phyloP scores from a whole-genome alignment of 768 basidiomycete species.

The Suillus paluster region DNA sequence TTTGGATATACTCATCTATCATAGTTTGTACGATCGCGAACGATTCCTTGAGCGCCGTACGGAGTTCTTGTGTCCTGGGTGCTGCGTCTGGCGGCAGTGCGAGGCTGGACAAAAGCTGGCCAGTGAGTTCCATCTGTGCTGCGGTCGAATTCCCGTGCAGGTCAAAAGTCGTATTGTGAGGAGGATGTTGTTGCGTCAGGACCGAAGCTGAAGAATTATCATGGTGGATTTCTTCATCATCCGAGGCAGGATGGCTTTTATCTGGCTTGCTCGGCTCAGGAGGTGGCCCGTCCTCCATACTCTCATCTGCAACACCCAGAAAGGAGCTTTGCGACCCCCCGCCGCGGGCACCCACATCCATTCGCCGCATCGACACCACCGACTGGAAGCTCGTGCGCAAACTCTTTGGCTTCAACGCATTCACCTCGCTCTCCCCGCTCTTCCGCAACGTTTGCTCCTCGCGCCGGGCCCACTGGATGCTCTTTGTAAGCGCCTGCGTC shows the following conservation, averaged over 20 bases:
- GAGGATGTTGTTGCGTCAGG: slow-evolving; percentile 47
- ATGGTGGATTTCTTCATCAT: slow-evolving; percentile 37
- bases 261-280: not conserved
- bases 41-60: slow-evolving; percentile 63
- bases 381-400: slow-evolving; percentile 38
- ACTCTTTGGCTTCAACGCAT: slow-evolving; percentile 35
- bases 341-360: slow-evolving; percentile 29
- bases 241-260: not conserved
- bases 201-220: slow-evolving; percentile 52
- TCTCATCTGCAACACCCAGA: slow-evolving; percentile 25
- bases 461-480: slow-evolving; percentile 72
- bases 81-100: slow-evolving; percentile 36
- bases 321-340: slow-evolving; percentile 29
- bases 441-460: slow-evolving; percentile 40
- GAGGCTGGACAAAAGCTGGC: slow-evolving; percentile 62
- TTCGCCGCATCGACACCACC: slow-evolving; percentile 21
- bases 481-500: slow-evolving; percentile 74
- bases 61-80: slow-evolving; percentile 36
- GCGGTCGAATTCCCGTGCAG: slow-evolving; percentile 70
- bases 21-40: slow-evolving; percentile 58
- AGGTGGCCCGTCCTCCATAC: slow-evolving; percentile 13
- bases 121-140: slow-evolving; percentile 80
- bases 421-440: slow-evolving; percentile 56
- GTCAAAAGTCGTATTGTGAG: slow-evolving; percentile 62
- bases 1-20: slow-evolving; percentile 68